Base-by-base conservation (phyloP, 1,284 basidiomycete species). In the Pyrrhoderma lamaoense region DNA sequence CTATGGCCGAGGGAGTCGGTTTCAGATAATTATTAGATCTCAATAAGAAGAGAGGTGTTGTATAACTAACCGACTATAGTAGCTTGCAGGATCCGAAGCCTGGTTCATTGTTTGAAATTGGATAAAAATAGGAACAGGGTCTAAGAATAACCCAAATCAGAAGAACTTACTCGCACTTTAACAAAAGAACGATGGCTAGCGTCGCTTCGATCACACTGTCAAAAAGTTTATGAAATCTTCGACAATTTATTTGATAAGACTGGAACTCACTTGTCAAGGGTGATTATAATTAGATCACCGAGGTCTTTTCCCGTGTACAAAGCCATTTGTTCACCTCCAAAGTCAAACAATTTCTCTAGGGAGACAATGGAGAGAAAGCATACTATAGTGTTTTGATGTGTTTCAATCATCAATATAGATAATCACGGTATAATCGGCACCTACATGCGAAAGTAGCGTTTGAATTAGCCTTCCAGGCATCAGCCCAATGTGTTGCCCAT, bases 131-230 rank as follows among this genome's bases (percentile, higher is more conserved):
- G 27, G 11, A 5, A 31, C 5, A 5, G 11, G 11, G 27, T 5
- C 21, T 13, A 19, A 45, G 23, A 18, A 19, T n/a, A 40, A 34
- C 25, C 16, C n/a, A 13, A 25, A 14, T 35, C 34, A 16, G 3
- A 11, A 46, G 19, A n/a, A 74, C 79, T 67, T 56, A 83, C 80
- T 85, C 76, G 77, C 82, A 82, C 63, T 76, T 76, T 13, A 65
- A 58, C 5, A 87, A 65, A 8, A 87, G 66, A 52, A 85, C 76
- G 49, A 87, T 80, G 0, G 80, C 81, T 2, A 87, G 67, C 0
- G 80, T 81, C 0, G 77, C 83, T 66, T 87, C 83, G 0, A 73
- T 69, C 11, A 65, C 64, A 47, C 70, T 71, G 40, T 9, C 39
- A 8, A 40, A 8, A 25, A 42, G 2, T 7, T 14, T 16, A 44